Conservation (phyloP, 2,329 filamentous ascomycete genomes). For the Epichloe brachyelytri region DNA sequence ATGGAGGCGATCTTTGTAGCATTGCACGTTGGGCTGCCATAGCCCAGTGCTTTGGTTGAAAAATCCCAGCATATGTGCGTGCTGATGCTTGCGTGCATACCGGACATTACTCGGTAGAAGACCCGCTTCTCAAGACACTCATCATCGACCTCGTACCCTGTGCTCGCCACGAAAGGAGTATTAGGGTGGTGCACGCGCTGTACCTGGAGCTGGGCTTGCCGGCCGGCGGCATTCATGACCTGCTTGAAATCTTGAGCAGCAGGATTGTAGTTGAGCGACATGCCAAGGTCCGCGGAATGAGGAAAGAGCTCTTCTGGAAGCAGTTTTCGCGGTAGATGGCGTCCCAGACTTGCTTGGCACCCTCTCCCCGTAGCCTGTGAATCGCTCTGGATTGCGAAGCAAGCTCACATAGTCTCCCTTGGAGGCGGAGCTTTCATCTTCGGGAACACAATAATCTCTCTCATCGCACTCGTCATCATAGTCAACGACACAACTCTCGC, state of each 20-base stretch:
- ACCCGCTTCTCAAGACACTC: constrained; percentile 98
- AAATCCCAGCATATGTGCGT: constrained; percentile 95
- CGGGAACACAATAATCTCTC: constrained; percentile 89
- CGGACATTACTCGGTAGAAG: constrained; percentile 88
- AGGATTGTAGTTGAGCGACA: constrained; percentile 31
- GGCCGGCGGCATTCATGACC: constrained; percentile 44
- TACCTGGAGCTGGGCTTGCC: constrained; percentile 49
- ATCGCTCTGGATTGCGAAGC: constrained; percentile 84
- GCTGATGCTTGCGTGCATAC: constrained; percentile 97
- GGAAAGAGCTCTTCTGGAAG: constrained; percentile 61
- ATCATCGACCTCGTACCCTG: constrained; percentile 66
- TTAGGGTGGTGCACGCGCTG: constrained; percentile 30
- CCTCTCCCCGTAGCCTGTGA: constrained; percentile 83
- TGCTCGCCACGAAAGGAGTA: constrained; percentile 47
- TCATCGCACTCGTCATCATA: constrained; percentile 97
- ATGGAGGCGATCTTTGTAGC: constrained; percentile 81
- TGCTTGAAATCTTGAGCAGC: constrained; percentile 49
- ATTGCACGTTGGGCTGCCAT: constrained; percentile 83
- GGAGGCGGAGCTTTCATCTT: constrained; percentile 73
- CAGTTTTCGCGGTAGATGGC: constrained; percentile 97
- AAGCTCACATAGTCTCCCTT: constrained; percentile 97
- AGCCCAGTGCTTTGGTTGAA: constrained; percentile 86
- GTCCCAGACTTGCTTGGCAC: constrained; percentile 86
- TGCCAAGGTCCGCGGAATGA: constrained; percentile 41
- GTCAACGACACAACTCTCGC: constrained; percentile 93